Evolutionary conservation across 768 basidiomycete genomes (phyloP).

Genomic region (Suillus subalutaceus): DNA sequence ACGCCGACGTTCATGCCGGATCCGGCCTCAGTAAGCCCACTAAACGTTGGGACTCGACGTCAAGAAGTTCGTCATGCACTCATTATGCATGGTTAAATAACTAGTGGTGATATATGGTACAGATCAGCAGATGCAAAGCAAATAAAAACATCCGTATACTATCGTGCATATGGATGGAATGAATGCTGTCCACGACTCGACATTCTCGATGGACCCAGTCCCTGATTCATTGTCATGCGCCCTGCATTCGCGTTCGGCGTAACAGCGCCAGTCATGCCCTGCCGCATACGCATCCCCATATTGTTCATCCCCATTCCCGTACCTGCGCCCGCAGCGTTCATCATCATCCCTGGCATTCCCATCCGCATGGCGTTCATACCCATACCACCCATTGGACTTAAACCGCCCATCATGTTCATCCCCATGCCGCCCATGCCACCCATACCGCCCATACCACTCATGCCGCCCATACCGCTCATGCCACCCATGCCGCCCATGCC

Average conservation of each 20-base stretch:
- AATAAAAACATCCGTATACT: slow-evolving; percentile 16
- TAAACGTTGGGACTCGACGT: no score
- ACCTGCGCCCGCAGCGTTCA: slow-evolving; percentile 25
- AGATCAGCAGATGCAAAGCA: slow-evolving; percentile 19
- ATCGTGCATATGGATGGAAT: slow-evolving; percentile 70
- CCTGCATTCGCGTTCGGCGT: slow-evolving; percentile 34
- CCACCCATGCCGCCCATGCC: slow-evolving; percentile 50
- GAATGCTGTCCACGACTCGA: slow-evolving; percentile 57
- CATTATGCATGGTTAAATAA: slow-evolving; percentile 13
- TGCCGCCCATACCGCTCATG: slow-evolving; percentile 41
- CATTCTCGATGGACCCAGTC: slow-evolving; percentile 51
- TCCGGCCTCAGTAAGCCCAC: no score
- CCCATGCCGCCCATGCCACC: slow-evolving; percentile 32
- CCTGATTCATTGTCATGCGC: slow-evolving; percentile 45
- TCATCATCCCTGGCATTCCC: slow-evolving; percentile 39
- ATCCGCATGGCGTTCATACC: slow-evolving; percentile 24
- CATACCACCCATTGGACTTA: slow-evolving; percentile 27
- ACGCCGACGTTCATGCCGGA: no score
- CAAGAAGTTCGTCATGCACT: not conserved
- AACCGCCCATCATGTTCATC: slow-evolving; percentile 27
- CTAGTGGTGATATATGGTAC: slow-evolving; percentile 35
- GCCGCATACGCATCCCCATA: slow-evolving; percentile 41
- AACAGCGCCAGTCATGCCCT: slow-evolving; percentile 36
- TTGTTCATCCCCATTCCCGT: slow-evolving; percentile 40
- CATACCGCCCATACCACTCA: slow-evolving; percentile 29